Conservation (phyloP, 2,329 filamentous ascomycete species). For the Penicillium olsonii region DNA sequence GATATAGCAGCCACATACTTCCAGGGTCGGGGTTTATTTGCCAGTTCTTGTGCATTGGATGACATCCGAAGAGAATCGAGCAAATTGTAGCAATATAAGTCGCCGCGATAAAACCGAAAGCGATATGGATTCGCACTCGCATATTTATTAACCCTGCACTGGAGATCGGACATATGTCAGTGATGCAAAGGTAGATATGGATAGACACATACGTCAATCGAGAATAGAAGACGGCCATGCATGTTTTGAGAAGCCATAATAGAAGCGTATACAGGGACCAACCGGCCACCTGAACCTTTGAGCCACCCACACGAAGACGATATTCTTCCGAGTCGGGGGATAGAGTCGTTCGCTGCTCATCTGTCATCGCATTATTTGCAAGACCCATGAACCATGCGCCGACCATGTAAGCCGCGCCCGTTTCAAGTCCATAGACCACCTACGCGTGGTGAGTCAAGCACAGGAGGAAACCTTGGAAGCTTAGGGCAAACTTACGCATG, state of each 20-base stretch:
- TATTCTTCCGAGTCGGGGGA: constrained; percentile 50
- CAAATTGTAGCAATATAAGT: constrained; percentile 55
- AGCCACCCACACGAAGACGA: constrained; percentile 53
- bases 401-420: constrained; percentile 52
- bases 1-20: constrained; percentile 38
- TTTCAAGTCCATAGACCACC: constrained; percentile 55
- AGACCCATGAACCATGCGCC: constrained; percentile 53
- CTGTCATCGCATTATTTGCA: constrained; percentile 61
- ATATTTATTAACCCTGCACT: constrained; percentile 46
- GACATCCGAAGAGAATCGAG: constrained; percentile 55
- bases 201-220: constrained; percentile 49
- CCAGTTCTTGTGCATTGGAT: constrained; percentile 58
- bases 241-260: constrained; percentile 56
- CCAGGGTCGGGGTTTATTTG: constrained; percentile 62
- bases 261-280: constrained; percentile 58
- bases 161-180: constrained; percentile 8
- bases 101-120: constrained; percentile 51
- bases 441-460: constrained; percentile 23
- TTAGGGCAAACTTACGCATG: constrained; percentile 44
- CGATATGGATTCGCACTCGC: constrained; percentile 50
- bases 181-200: not conserved
- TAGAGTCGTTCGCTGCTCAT: constrained; percentile 50
- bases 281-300: constrained; percentile 55
- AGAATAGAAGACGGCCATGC: constrained; percentile 59
- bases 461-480: not conserved